Conservation (phyloP, 2,329 filamentous ascomycete genomes). For the Calonectria multiphialidica region DNA sequence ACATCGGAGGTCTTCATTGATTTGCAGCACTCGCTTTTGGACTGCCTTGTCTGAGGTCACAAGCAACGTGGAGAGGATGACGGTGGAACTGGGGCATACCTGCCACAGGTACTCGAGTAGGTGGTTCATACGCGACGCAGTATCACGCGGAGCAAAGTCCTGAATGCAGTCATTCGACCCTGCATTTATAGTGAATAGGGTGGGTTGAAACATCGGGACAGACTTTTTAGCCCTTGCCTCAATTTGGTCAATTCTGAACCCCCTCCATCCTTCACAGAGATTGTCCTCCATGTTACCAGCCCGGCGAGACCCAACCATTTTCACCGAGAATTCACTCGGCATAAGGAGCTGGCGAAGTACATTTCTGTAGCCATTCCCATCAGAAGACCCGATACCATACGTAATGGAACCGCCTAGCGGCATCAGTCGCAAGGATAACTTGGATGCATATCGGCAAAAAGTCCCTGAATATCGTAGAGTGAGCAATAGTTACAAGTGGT, state of each 20-base stretch:
- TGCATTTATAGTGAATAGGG: constrained; percentile 53
- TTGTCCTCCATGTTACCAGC: constrained; percentile 52
- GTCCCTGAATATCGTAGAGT: not conserved
- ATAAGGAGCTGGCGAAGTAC: constrained; percentile 49
- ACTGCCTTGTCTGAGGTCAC: constrained; percentile 39
- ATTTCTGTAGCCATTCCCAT: constrained; percentile 53
- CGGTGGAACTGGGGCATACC: constrained; percentile 45
- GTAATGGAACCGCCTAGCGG: constrained; percentile 55
- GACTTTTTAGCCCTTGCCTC: constrained; percentile 44
- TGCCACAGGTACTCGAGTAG: constrained; percentile 48
- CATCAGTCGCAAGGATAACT: constrained; percentile 43
- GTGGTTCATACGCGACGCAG: constrained; percentile 42
- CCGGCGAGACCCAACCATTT: constrained; percentile 52
- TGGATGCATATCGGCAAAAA: not conserved
- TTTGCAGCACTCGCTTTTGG: constrained; percentile 37
- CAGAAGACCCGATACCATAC: constrained; percentile 46
- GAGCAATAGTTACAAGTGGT: not conserved
- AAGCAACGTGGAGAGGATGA: constrained; percentile 45
- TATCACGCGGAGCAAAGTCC: constrained; percentile 43
- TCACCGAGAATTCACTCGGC: constrained; percentile 45
- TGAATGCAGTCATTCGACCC: constrained; percentile 55
- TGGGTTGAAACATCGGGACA: constrained; percentile 46
- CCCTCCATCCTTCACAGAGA: constrained; percentile 52
- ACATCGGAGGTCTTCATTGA: constrained; percentile 45
- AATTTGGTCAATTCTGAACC: constrained; percentile 50